Evolutionary conservation across 352 stramenopile species (phyloP), one percentile per base, ranked within the genome.

Genomic region (Phytopythium cucurbitacearum): DNA sequence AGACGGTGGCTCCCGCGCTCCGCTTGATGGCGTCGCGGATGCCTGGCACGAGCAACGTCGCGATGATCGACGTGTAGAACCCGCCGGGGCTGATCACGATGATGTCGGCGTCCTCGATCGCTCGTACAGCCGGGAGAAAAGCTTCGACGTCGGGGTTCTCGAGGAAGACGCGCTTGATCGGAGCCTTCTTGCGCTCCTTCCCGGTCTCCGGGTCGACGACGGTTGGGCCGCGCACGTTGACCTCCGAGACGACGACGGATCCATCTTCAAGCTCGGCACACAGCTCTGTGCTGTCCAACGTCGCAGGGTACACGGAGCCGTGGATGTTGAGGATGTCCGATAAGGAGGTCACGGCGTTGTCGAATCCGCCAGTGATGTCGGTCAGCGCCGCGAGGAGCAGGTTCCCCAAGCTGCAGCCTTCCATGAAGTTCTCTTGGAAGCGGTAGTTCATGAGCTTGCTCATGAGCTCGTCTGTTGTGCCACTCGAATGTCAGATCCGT

Each of bases 361-460:
- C 84, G 43, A 94, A 94, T 12, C 81, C 76, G 11, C 78, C 76
- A 33, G 90, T 80, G 54, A 94, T 76, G 38, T 94, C 84, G 1
- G 84, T 94, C 41, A 94, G 66, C 11, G 84, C 84, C 33, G 84
- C 84, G 1, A 94, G 62, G 32, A 94, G 51, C 43, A 94, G 51
- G 40, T 94, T 94, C 1, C 84, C 84, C 21, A 94, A 71, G 48
- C 84, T 94, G 53, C 80, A 89, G 13, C 84, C 84, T 45, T 94
- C 84, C 76, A 94, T 89, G 56, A 89, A 94, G 59, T 92, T 90
- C 46, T 92, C 81, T 42, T 82, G 83, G 58, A 94, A 94, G 5
- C 84, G 77, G 54, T 92, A 92, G 59, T 94, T 92, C 84, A 94
- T 94, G 43, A 94, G 56, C 62, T 94, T 88, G 66, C 83, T 85